Conservation (phyloP, 306 rosid genomes). For the Inga leiocalycina region DNA sequence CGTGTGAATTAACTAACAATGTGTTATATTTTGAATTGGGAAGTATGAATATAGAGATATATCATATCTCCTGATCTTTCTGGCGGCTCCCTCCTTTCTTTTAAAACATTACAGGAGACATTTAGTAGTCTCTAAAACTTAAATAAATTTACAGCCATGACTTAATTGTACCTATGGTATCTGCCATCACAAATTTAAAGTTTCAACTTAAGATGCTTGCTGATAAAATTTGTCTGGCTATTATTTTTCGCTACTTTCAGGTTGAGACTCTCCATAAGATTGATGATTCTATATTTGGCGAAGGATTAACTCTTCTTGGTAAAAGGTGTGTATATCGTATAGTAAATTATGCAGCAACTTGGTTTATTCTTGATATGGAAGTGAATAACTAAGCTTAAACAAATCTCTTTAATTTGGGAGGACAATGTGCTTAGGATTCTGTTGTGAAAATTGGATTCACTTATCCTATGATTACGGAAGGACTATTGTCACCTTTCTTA, state of each 20-base stretch:
- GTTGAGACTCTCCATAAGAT: conserved; percentile 64
- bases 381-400: conserved; percentile 1
- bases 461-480: no score
- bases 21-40: no score
- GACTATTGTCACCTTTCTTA: neutral
- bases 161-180: neutral
- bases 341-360: conserved; percentile 23
- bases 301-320: conserved; percentile 80
- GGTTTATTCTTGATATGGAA: neutral
- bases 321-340: conserved; percentile 50
- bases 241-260: conserved; percentile 44
- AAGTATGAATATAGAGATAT: no score
- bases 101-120: conserved; percentile 2
- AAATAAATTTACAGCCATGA: neutral
- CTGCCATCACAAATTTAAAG: neutral
- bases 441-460: neutral
- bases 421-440: neutral
- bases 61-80: neutral
- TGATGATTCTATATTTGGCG: conserved; percentile 71
- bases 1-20: no score
- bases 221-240: neutral
- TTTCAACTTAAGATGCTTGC: neutral
- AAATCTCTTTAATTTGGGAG: neutral
- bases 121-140: neutral
- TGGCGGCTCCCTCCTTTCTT: neutral